Evolutionary conservation across 768 basidiomycete species (phyloP).

Genomic region (Panus rudis): DNA sequence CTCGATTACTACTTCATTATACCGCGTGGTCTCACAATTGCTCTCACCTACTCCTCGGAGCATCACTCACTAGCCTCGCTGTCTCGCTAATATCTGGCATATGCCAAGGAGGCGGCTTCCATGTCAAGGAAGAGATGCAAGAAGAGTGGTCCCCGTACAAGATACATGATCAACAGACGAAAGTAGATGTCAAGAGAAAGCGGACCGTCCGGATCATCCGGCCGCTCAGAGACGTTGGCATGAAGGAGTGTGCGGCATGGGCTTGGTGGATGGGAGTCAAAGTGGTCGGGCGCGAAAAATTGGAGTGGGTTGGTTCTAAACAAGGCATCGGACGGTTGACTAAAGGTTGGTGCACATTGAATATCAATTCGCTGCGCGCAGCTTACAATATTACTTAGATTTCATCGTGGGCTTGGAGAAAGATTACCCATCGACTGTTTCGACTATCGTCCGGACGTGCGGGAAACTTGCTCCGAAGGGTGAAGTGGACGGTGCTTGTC

Average conservation of each 20-base stretch:
- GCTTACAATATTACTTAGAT: constrained; percentile 33
- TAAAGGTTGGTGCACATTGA: constrained; percentile 39
- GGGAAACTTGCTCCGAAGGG: constrained; percentile 69
- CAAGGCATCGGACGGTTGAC: constrained; percentile 63
- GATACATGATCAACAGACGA: constrained; percentile 1
- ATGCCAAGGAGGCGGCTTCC: constrained; percentile 70
- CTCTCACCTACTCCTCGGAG: constrained; percentile 77
- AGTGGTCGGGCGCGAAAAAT: constrained; percentile 43
- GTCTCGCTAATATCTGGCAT: constrained; percentile 68
- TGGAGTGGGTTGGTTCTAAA: constrained; percentile 35
- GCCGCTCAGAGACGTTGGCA: constrained; percentile 65
- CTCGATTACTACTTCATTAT: constrained; percentile 63
- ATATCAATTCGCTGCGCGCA: background rate
- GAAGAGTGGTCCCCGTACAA: constrained; percentile 67
- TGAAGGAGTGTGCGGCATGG: constrained; percentile 76
- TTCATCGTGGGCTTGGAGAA: constrained; percentile 76
- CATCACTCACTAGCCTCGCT: constrained; percentile 72
- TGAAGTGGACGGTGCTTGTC: constrained; percentile 40
- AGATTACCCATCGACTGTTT: constrained; percentile 83
- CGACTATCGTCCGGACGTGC: constrained; percentile 74
- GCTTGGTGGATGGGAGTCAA: constrained; percentile 62
- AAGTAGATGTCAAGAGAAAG: constrained; percentile 5
- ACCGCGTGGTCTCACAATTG: constrained; percentile 50
- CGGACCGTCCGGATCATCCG: constrained; percentile 39
- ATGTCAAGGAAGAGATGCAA: constrained; percentile 57